A percentile compares a stretch with the other conserved stretches of the same genome.
phyloP scores from a whole-genome alignment of 495 filamentous ascomycete genomes.

The Talaromyces wortmannii region DNA sequence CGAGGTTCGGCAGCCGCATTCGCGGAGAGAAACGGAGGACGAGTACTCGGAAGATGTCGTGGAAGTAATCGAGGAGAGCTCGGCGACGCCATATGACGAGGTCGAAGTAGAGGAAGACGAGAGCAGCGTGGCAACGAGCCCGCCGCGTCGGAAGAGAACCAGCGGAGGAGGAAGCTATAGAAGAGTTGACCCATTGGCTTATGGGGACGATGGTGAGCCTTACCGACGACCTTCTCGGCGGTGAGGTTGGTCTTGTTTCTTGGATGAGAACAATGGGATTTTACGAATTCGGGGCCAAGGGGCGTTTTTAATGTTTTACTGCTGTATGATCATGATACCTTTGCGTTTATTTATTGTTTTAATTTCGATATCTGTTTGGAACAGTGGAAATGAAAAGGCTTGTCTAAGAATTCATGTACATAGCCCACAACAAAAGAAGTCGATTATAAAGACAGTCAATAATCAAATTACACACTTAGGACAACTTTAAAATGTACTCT shows the following conservation, averaged over 20 bases:
- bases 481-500: too few relatives aligned
- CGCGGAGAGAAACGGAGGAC: slow-evolving; percentile 11
- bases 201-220: slow-evolving; percentile 21
- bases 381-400: neutral
- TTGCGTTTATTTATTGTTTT: neutral
- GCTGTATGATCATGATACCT: slow-evolving; percentile 13
- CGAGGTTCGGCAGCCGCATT: slow-evolving; percentile 15
- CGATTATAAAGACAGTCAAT: too few relatives aligned
- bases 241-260: neutral
- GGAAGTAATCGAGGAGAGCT: slow-evolving; percentile 32
- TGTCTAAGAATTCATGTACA: neutral
- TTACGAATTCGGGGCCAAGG: slow-evolving; percentile 15
- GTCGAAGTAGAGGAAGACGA: slow-evolving; percentile 7
- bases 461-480: too few relatives aligned
- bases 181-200: slow-evolving; percentile 24
- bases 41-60: slow-evolving; percentile 20
- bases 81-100: slow-evolving; percentile 5
- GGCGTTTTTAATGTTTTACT: slow-evolving; percentile 13
- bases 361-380: neutral
- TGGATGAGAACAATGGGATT: slow-evolving; percentile 10
- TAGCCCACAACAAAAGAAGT: too few relatives aligned
- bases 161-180: slow-evolving; percentile 15
- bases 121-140: slow-evolving; percentile 3
- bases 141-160: slow-evolving; percentile 4
- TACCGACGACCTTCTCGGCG: slow-evolving; percentile 1